Conservation (phyloP, 768 basidiomycete genomes). For the Russula olivacea region DNA sequence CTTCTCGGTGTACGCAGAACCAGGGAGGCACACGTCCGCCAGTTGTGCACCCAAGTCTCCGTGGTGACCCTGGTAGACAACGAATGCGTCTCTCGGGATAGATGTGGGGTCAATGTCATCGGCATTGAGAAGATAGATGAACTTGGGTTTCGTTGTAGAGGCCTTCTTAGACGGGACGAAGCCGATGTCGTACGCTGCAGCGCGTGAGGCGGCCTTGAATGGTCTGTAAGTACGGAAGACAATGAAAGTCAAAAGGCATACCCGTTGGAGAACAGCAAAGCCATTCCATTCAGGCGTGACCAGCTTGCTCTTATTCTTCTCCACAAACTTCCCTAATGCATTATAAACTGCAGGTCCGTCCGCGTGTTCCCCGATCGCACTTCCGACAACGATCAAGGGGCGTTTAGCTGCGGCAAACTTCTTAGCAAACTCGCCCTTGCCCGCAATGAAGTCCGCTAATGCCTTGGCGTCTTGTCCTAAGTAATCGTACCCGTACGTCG, state of each 20-base stretch:
- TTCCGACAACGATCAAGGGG: constrained; percentile 91
- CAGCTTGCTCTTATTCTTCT: constrained; percentile 66
- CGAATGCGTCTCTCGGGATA: constrained; percentile 89
- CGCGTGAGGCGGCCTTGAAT: constrained; percentile 75
- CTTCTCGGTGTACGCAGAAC: constrained; percentile 91
- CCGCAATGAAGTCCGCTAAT: constrained; percentile 68
- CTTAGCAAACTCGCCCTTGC: constrained; percentile 72
- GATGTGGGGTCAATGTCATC: constrained; percentile 86
- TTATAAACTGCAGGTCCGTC: constrained; percentile 78
- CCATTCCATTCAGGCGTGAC: constrained; percentile 94
- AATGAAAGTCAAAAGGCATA: constrained; percentile 37
- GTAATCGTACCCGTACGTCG: constrained; percentile 89
- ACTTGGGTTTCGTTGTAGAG: constrained; percentile 75
- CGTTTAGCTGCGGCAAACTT: constrained; percentile 87
- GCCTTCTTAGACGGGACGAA: constrained; percentile 84
- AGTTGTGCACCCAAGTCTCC: constrained; percentile 95
- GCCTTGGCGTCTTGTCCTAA: constrained; percentile 73
- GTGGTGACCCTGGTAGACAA: constrained; percentile 98
- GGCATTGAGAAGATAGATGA: constrained; percentile 93
- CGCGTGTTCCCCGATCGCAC: constrained; percentile 75
- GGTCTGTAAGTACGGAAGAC: background rate
- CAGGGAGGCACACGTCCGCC: constrained; percentile 95
- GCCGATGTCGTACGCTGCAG: constrained; percentile 92
- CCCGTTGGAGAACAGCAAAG: constrained; percentile 86
- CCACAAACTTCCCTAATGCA: constrained; percentile 71